phyloP scores from a whole-genome alignment of 805 yeast species.

The Lachancea lanzarotensis region DNA sequence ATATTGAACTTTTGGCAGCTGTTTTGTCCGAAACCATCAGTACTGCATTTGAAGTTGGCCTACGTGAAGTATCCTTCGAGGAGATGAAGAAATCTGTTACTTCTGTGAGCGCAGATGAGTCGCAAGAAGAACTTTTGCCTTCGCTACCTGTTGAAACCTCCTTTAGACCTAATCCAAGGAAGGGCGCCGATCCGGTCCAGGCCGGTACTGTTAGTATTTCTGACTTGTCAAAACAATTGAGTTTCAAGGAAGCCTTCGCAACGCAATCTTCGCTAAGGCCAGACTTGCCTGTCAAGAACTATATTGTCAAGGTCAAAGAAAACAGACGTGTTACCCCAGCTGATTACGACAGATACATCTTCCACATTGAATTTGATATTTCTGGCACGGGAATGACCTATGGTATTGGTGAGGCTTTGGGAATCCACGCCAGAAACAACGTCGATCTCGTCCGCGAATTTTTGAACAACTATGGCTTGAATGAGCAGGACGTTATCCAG shows the following conservation, averaged over 20 bases:
- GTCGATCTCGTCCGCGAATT: constrained; percentile 59
- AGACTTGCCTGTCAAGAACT: constrained; percentile 79
- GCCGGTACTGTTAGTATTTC: constrained; percentile 33
- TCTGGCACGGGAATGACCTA: constrained; percentile 86
- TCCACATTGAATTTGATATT: constrained; percentile 92
- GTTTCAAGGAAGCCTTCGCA: constrained; percentile 75
- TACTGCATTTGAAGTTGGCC: constrained; percentile 43
- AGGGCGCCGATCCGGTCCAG: constrained; percentile 33
- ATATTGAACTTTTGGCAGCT: constrained; percentile 70
- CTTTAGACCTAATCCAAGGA: constrained; percentile 56
- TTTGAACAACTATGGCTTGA: constrained; percentile 62
- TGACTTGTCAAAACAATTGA: constrained; percentile 60
- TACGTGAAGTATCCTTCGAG: constrained; percentile 10
- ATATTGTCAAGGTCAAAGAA: constrained; percentile 81
- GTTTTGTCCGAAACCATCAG: constrained; percentile 61
- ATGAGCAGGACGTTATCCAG: constrained; percentile 61
- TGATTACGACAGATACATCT: constrained; percentile 88
- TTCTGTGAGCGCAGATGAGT: constrained; percentile 33
- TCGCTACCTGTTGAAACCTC: constrained; percentile 57
- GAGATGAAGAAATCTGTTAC: constrained; percentile 18
- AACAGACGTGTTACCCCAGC: constrained; percentile 86
- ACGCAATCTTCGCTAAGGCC: constrained; percentile 67
- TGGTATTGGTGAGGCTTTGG: constrained; percentile 94
- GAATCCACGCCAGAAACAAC: constrained; percentile 86
- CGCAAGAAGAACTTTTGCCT: constrained; percentile 35